phyloP scores from a whole-genome alignment of 805 yeast genomes.

The Blastobotrys peoriensis region DNA sequence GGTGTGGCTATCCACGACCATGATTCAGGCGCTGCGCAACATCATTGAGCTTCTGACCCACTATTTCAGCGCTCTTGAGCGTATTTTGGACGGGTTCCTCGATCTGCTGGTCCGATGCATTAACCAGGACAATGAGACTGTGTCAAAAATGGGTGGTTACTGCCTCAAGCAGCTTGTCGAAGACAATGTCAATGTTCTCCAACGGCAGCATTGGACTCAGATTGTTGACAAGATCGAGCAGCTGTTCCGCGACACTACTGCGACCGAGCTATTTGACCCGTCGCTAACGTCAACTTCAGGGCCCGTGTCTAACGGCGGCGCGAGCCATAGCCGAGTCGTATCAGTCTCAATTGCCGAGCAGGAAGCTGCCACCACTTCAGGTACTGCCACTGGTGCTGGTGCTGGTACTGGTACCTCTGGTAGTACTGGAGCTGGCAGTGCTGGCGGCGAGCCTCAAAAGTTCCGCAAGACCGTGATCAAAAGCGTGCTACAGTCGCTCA shows the following conservation, averaged over 20 bases:
- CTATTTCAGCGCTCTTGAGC: conserved; percentile 70
- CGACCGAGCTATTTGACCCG: conserved; percentile 61
- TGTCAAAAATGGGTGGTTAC: conserved; percentile 88
- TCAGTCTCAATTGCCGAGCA: conserved; percentile 15
- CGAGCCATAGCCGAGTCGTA: neutral
- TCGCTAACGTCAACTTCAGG: conserved; percentile 3
- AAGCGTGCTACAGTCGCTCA: conserved; percentile 81
- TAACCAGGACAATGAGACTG: conserved; percentile 94
- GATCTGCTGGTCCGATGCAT: conserved; percentile 78
- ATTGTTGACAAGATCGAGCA: conserved; percentile 58
- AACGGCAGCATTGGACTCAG: conserved; percentile 64
- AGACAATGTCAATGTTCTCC: conserved; percentile 66
- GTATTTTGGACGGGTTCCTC: conserved; percentile 72
- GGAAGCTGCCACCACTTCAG: conserved; percentile 9
- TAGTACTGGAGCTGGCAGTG: neutral
- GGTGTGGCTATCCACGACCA: conserved; percentile 94
- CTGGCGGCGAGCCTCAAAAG: conserved; percentile 40
- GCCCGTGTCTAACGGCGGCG: neutral
- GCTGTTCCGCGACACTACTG: conserved; percentile 78
- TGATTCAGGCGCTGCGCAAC: conserved; percentile 89
- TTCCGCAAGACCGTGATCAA: conserved; percentile 77
- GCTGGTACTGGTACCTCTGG: neutral
- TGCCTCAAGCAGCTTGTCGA: conserved; percentile 75
- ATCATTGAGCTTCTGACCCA: conserved; percentile 77
- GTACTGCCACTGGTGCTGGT: conserved; percentile 2